Percentiles rank a stretch among this genome's conserved stretches.
Evolutionary conservation across 306 rosid species (phyloP).

Genomic region (Quercus ilex): DNA sequence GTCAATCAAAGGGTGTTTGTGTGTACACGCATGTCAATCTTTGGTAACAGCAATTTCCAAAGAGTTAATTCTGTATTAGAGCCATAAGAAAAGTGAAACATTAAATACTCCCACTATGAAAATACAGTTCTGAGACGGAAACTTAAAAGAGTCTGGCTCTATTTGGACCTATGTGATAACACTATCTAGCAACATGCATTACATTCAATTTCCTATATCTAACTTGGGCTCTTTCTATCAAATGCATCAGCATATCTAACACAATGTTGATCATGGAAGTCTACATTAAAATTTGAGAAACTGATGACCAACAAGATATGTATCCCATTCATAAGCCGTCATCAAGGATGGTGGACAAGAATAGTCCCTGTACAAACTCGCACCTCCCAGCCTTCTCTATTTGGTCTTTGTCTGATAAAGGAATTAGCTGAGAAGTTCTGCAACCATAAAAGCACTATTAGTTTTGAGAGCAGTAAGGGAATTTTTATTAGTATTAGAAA

Average conservation of each 20-base stretch:
- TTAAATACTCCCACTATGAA: neutral
- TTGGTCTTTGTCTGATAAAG: conserved; percentile 51
- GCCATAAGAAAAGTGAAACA: neutral
- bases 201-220: conserved; percentile 28
- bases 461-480: neutral
- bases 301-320: conserved; percentile 1
- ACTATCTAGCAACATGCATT: conserved; percentile 8
- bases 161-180: conserved; percentile 9
- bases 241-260: conserved; percentile 13
- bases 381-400: conserved; percentile 50
- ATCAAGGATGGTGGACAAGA: conserved; percentile 51
- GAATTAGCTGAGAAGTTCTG: conserved; percentile 38
- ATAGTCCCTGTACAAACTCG: conserved; percentile 55
- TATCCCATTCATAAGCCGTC: conserved; percentile 38
- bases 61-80: too few species aligned
- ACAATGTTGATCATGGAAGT: conserved; percentile 12
- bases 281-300: conserved; percentile 22
- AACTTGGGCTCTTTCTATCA: conserved; percentile 17
- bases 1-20: too few species aligned
- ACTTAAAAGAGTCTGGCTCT: neutral
- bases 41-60: neutral
- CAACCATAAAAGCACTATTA: conserved; percentile 12
- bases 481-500: neutral
- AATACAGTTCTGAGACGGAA: neutral
- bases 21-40: too few species aligned